phyloP scores from a whole-genome alignment of 192 early-diverging fungal genomes.

The Coemansia sp. region DNA sequence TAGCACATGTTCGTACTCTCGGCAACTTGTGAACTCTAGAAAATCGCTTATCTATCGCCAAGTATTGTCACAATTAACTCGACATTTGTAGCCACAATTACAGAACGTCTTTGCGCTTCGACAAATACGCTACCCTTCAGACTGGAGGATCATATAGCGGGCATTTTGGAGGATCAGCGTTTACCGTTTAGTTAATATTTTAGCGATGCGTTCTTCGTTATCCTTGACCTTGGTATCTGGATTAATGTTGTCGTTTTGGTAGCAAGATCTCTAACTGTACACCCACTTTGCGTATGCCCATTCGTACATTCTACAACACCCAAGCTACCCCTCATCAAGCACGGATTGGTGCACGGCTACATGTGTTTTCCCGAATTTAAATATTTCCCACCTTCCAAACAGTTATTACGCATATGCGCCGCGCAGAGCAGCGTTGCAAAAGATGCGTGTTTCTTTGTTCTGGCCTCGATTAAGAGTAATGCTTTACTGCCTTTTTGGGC shows the following conservation, averaged over 20 bases:
- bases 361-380: background rate
- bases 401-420: conserved; percentile 8
- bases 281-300: background rate
- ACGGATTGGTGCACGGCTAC: background rate
- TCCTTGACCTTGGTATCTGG: background rate
- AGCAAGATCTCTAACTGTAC: background rate
- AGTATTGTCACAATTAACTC: background rate
- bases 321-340: background rate
- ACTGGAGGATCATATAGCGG: no score
- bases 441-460: background rate
- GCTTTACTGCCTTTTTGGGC: background rate
- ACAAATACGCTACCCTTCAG: no score
- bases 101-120: background rate
- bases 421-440: background rate
- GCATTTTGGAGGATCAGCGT: no score
- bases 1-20: background rate
- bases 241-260: background rate
- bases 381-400: background rate
- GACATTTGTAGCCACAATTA: background rate
- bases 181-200: no score
- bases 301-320: background rate
- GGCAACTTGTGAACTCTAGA: background rate
- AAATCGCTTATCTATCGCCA: no score
- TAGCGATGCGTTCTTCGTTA: no score
- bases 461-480: background rate